A percentile compares a stretch with the other conserved stretches of the same genome.
These are phyloP conservation scores for Trifolium subterraneum DNA, from an alignment of 306 rosid species.

Conservation along the genomic window DNA sequence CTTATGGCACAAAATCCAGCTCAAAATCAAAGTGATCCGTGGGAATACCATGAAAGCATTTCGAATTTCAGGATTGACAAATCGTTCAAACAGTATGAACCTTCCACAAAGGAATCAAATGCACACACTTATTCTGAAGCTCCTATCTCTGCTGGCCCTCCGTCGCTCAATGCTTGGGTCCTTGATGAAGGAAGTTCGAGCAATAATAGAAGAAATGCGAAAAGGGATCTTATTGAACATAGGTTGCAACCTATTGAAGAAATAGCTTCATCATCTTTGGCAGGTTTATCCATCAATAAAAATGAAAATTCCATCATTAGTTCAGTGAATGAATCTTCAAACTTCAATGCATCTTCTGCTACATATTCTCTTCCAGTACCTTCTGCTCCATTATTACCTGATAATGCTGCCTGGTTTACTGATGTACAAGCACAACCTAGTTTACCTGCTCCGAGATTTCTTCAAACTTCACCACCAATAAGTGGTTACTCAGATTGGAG, in stretches of 20 bases:
- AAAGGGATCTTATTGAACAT: conserved; percentile 46
- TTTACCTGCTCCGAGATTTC: conserved; percentile 43
- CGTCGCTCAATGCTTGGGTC: conserved; percentile 95
- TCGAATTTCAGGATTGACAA: conserved; percentile 47
- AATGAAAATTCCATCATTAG: conserved; percentile 42
- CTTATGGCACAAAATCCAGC: conserved; percentile 76
- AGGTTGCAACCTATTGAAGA: conserved; percentile 73
- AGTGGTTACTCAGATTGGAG: conserved; percentile 60
- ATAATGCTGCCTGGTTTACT: conserved; percentile 70
- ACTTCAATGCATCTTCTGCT: conserved; percentile 46
- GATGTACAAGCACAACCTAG: conserved; percentile 49
- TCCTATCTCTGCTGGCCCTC: conserved; percentile 77
- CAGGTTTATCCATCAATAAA: conserved; percentile 51
- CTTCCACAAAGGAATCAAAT: conserved; percentile 52
- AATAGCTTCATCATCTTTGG: conserved; percentile 53
- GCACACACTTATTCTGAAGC: conserved; percentile 48
- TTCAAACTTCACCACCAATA: conserved; percentile 35
- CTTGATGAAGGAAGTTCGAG: conserved; percentile 57
- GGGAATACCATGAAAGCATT: conserved; percentile 55
- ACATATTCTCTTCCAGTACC: conserved; percentile 74
- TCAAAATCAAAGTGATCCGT: conserved; percentile 53
- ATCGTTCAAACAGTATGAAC: conserved; percentile 54
- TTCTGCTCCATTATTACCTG: conserved; percentile 90
- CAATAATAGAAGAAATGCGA: conserved; percentile 52
- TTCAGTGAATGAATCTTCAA: conserved; percentile 44